These are phyloP conservation scores for Sphagnurus paluster DNA, from an alignment of 1,284 basidiomycete genomes.

Conservation along the genomic window DNA sequence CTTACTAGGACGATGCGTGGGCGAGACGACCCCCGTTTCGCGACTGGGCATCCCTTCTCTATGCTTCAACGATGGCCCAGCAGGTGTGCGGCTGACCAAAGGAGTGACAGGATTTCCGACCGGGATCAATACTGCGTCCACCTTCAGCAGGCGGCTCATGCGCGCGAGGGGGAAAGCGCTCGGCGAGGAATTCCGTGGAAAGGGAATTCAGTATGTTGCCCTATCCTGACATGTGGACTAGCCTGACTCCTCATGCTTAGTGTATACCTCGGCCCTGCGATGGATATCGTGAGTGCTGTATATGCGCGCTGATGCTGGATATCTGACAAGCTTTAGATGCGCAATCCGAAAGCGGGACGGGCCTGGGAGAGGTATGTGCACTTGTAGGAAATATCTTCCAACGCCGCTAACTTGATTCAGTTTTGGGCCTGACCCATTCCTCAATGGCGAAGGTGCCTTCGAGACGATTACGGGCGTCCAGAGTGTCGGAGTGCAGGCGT, in stretches of 20 bases:
- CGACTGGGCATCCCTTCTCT: slow-evolving; percentile 47
- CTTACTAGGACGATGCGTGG: slow-evolving; percentile 55
- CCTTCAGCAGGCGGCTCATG: slow-evolving; percentile 54
- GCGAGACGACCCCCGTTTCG: slow-evolving; percentile 48
- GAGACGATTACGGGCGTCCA: slow-evolving; percentile 62
- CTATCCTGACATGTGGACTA: not conserved
- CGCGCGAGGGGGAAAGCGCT: slow-evolving; percentile 66
- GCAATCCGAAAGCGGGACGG: slow-evolving; percentile 58
- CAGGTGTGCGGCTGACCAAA: slow-evolving; percentile 48
- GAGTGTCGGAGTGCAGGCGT: slow-evolving; percentile 59
- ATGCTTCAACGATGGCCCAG: slow-evolving; percentile 58
- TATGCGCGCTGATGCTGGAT: not conserved
- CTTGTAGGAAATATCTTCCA: not conserved
- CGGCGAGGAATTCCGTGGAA: slow-evolving; percentile 71
- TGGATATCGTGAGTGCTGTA: slow-evolving; percentile 49
- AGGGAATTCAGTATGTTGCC: slow-evolving; percentile 64
- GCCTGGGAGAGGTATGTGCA: slow-evolving; percentile 58
- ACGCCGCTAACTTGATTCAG: slow-evolving; percentile 21
- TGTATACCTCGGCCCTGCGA: slow-evolving; percentile 56
- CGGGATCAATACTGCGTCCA: slow-evolving; percentile 56
- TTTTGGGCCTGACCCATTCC: slow-evolving; percentile 61
- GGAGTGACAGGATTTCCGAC: slow-evolving; percentile 57
- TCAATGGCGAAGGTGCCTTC: slow-evolving; percentile 61
- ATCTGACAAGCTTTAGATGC: slow-evolving; percentile 33
- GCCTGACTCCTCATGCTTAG: slow-evolving; percentile 21